Evolutionary conservation across 2,329 filamentous ascomycete species (phyloP).

Genomic region (Beauveria medogensis): DNA sequence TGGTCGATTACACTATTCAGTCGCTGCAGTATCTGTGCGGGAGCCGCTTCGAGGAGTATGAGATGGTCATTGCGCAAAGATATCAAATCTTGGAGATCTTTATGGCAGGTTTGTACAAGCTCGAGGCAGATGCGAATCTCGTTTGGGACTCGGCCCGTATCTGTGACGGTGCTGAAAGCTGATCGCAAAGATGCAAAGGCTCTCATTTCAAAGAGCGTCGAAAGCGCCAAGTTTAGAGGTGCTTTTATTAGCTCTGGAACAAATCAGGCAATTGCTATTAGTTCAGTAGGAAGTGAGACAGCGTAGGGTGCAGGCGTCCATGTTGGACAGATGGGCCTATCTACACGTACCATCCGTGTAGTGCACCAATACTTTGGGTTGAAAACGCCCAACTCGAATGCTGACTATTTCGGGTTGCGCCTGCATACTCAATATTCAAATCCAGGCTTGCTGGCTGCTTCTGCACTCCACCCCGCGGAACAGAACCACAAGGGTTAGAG

Average conservation of each 20-base stretch:
- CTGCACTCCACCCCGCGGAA: background rate
- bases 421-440: background rate
- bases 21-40: constrained; percentile 19
- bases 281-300: background rate
- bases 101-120: constrained; percentile 24
- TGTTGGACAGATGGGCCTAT: background rate
- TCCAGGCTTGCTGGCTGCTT: background rate
- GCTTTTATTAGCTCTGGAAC: background rate
- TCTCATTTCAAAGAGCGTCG: background rate
- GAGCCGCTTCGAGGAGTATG: constrained; percentile 16
- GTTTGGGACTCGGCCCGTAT: constrained; percentile 20
- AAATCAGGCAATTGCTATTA: background rate
- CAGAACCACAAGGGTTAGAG: background rate
- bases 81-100: constrained; percentile 25
- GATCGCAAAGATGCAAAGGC: constrained; percentile 5
- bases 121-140: constrained; percentile 23
- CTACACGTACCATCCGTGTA: too few relatives aligned
- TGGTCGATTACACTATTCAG: constrained; percentile 22
- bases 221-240: background rate
- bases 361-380: background rate
- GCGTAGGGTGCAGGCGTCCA: background rate
- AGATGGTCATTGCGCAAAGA: constrained; percentile 22
- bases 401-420: background rate
- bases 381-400: background rate
- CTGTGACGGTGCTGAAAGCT: constrained; percentile 9